Evolutionary conservation across 371 early-diverging fungal genomes (phyloP), one percentile per base, ranked within the genome.

Genomic region (Mucor circinelloides): DNA sequence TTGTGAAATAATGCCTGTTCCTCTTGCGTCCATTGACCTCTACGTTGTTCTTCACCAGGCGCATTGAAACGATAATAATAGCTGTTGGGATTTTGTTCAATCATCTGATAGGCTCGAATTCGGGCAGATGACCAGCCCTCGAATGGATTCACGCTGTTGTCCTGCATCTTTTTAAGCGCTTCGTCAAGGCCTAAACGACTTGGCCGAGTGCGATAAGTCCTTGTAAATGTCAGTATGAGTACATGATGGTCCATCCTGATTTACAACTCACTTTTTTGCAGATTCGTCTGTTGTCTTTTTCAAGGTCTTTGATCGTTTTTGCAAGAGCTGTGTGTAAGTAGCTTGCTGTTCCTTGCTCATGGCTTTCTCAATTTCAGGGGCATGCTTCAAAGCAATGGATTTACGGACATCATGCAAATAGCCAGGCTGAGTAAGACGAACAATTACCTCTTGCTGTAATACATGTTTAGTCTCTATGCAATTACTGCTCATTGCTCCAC

Each of bases 41-140:
- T 94, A 23, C 92, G 86, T 71, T 97, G 97, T 60, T 90, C 93
- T 74, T 97, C 96, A 13, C 96, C 96, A 0, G 97, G 97, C 0
- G 95, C 96, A 72, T 97, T 97, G 77, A 97, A 97, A 3, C 96
- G 91, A 74, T 97, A 97, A 69, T 96, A 97, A 73, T 97, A 97
- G 30, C 94, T 91, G 82, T 97, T 97, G 50, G 97, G 97, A 58
- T 94, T 94, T 55, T 88, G 88, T 61, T 94, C 89, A 75, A 95
- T 94, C 72, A 90, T 90, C 66, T 93, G 87, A 72, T 93, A 97
- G 5, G 97, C 97, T 64, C 90, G 90, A 56, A 94, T 93, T 44
- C 97, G 93, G 25, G 97, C 97, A 65, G 90, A 90, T 5, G 95
- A 94, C 97, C 97, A 97, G 30, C 97, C 97, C 71, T 93, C 93